These are phyloP conservation scores for Colletotrichum plurivorum DNA, from an alignment of 2,329 filamentous ascomycete species.

Conservation along the genomic window DNA sequence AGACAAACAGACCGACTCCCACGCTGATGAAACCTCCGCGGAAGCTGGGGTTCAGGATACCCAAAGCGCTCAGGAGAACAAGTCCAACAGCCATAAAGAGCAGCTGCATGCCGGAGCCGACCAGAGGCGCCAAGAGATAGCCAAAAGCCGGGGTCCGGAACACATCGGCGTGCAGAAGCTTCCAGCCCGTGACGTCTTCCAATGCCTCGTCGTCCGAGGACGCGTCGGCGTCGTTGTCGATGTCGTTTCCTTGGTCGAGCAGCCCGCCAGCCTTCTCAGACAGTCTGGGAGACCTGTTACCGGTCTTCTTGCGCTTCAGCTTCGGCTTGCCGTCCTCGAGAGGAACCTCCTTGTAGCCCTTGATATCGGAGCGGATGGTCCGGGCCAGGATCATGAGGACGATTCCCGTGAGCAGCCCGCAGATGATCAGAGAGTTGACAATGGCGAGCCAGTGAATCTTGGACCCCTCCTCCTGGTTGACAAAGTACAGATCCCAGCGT, in stretches of 20 bases:
- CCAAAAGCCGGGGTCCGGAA: conserved; percentile 82
- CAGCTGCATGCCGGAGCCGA: conserved; percentile 90
- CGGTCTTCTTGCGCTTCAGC: conserved; percentile 64
- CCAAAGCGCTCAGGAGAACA: conserved; percentile 80
- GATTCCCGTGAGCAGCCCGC: conserved; percentile 81
- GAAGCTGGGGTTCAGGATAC: conserved; percentile 87
- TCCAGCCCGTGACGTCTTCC: conserved; percentile 90
- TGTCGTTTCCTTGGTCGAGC: conserved; percentile 71
- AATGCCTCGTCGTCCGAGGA: conserved; percentile 79
- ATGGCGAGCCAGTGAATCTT: conserved; percentile 92
- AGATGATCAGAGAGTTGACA: conserved; percentile 88
- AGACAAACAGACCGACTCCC: conserved; percentile 84
- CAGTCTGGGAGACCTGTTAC: conserved; percentile 42
- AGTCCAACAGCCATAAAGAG: conserved; percentile 85
- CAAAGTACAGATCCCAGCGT: conserved; percentile 92
- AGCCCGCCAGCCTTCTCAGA: conserved; percentile 70
- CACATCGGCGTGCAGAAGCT: conserved; percentile 88
- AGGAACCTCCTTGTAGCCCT: conserved; percentile 76
- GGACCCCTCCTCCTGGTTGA: conserved; percentile 85
- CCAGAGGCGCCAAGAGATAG: conserved; percentile 81
- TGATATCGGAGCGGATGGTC: conserved; percentile 85
- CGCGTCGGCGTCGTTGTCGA: conserved; percentile 66
- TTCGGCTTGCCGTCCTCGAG: conserved; percentile 77
- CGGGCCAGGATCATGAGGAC: conserved; percentile 86
- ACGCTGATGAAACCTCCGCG: conserved; percentile 92